Evolutionary conservation across 257 asterid species (phyloP), one percentile per base, ranked within the genome.

Genomic region (Nicotiana noctiflora): DNA sequence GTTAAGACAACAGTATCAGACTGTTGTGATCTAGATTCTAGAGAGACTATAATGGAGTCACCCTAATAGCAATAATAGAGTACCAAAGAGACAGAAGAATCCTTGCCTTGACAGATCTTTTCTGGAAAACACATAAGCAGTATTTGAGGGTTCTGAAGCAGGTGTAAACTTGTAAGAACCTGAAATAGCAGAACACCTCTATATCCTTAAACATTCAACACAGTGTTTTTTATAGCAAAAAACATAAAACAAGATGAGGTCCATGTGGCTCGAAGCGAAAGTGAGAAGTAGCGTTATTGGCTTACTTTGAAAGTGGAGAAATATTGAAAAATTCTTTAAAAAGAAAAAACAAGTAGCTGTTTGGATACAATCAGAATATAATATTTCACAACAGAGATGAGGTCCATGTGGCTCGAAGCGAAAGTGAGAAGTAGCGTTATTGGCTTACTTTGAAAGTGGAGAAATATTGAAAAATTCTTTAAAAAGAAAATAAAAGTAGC

Each of bases 21-120:
- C 15, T 49, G 25, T 74, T 74, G 79, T 23, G 79, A 74, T 37
- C 61, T 14, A 74, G 61, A 14, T 46, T 37, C 61, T 23, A 25
- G 61, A 74, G 61, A 8, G 79, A 46, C 15, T 49, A 74, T 14
- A 49, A 49, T 44, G 23, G 23, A 8, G 27, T 49, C 9, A 0
- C 61, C 15, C 23, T 72, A 72, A 46, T 72, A 13, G n/a, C 19
- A 64, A 63, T 67, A 56, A 53, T 49, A 11, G 12, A 23, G 77
- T 56, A 64, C 8, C 52, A 64, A 51, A 76, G 6, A 76, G 44
- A 78, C 80, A 76, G 80, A 82, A 52, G 76, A 63, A 75, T 51
- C 52, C 95, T 90, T 88, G 91, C 99, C 98, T 94, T 84, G 99
- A 91, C 70, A 96, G 90, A 88, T 96, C 97, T 80, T 92, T 90